A percentile compares a stretch with the other conserved stretches of the same genome.
Evolutionary conservation across 2,329 filamentous ascomycete species (phyloP).

Genomic region (Phyllosticta citrichinensis): DNA sequence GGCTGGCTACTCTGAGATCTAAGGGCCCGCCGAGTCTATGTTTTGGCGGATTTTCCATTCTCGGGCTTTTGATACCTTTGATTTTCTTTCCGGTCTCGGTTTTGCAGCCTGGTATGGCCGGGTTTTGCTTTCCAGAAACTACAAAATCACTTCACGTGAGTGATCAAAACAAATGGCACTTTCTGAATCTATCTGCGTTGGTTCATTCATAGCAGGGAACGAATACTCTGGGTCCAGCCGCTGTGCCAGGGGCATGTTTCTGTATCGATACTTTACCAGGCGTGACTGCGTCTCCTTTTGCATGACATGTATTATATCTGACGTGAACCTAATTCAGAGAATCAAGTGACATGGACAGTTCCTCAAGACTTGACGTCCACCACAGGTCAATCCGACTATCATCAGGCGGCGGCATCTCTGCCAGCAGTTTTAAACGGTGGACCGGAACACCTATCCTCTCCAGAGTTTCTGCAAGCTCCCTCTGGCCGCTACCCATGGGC

Average conservation of each 20-base stretch:
- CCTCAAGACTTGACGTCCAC: slow-evolving; percentile 3
- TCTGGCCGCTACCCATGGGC: slow-evolving; percentile 24
- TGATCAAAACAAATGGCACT: no score
- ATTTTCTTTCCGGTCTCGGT: neutral
- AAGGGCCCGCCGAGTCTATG: neutral
- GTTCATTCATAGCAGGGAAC: no score
- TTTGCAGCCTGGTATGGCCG: neutral
- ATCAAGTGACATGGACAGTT: neutral
- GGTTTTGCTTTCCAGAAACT: neutral
- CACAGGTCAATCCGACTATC: neutral
- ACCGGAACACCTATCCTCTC: slow-evolving; percentile 20
- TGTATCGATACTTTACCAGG: neutral
- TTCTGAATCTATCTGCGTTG: no score
- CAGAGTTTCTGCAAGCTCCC: slow-evolving; percentile 24
- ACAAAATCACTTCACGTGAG: neutral
- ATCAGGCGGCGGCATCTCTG: slow-evolving; percentile 6
- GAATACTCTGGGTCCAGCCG: neutral
- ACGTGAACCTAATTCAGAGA: neutral
- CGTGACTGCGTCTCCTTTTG: neutral
- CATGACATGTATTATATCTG: neutral
- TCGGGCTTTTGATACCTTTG: neutral
- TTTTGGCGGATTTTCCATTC: neutral
- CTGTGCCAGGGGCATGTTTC: neutral
- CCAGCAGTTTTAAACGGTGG: slow-evolving; percentile 5
- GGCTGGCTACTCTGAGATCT: neutral